Conservation (phyloP, 2,329 filamentous ascomycete genomes). For the Didymella segeticola region DNA sequence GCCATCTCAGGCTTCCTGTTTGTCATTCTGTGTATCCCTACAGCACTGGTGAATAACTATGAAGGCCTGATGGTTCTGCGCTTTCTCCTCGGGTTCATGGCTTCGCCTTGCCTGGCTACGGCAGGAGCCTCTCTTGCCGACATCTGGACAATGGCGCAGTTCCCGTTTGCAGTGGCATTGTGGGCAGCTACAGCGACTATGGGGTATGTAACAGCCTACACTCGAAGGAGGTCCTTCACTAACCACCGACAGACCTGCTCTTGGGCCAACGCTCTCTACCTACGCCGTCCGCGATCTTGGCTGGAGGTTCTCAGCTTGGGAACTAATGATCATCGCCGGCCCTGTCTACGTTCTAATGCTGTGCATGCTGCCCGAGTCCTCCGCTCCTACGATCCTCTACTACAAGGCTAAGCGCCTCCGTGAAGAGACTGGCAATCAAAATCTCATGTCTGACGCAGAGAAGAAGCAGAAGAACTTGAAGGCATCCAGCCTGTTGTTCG, state of each 20-base stretch:
- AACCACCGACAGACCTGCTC: conserved; percentile 60
- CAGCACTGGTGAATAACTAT: conserved; percentile 67
- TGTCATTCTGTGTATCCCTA: conserved; percentile 69
- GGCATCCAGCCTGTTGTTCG: conserved; percentile 48
- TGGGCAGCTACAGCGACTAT: conserved; percentile 51
- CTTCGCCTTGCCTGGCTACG: conserved; percentile 44
- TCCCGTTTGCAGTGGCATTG: conserved; percentile 51
- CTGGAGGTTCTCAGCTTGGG: conserved; percentile 86
- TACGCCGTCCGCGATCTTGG: conserved; percentile 72
- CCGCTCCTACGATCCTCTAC: conserved; percentile 65
- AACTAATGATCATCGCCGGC: conserved; percentile 78
- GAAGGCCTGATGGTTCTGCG: conserved; percentile 64
- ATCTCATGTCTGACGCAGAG: conserved; percentile 79
- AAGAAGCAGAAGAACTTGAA: conserved; percentile 63
- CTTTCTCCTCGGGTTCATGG: conserved; percentile 46
- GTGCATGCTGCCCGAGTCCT: conserved; percentile 86
- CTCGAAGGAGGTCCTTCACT: not conserved
- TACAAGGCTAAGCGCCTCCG: conserved; percentile 75
- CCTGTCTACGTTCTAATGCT: conserved; percentile 76
- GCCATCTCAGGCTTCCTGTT: conserved; percentile 72
- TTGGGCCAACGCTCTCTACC: conserved; percentile 68
- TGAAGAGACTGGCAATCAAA: conserved; percentile 67
- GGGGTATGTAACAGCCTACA: conserved; percentile 51
- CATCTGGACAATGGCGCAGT: conserved; percentile 48
- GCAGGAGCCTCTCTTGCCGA: conserved; percentile 44